Evolutionary conservation across 2,329 filamentous ascomycete species (phyloP).

Genomic region (Exophiala oligosperma): DNA sequence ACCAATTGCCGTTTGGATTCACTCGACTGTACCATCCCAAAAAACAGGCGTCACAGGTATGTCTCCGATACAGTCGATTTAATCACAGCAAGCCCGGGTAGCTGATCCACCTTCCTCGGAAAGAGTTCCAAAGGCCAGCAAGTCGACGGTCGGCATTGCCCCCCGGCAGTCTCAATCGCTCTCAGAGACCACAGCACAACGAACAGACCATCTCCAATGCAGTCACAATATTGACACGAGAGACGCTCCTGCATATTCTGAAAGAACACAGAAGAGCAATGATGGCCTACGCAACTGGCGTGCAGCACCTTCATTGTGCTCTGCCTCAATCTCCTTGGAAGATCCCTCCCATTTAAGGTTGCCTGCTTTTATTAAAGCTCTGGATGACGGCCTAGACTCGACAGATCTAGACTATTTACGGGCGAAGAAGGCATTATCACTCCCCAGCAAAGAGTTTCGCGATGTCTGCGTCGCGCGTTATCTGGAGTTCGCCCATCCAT

Average conservation of each 20-base stretch:
- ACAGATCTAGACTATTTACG: constrained; percentile 82
- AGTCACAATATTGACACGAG: background rate
- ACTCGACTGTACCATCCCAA: background rate
- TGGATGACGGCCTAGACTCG: constrained; percentile 71
- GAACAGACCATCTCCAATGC: too few species aligned
- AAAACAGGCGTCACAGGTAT: constrained; percentile 7
- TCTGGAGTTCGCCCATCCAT: constrained; percentile 2
- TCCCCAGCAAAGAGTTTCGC: constrained; percentile 69
- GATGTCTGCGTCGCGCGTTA: constrained; percentile 49
- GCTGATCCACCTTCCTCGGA: background rate
- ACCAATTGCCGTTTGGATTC: constrained; percentile 7
- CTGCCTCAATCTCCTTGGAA: background rate
- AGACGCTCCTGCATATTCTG: background rate
- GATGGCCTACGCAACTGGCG: background rate
- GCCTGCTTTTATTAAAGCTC: constrained; percentile 37
- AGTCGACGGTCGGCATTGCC: background rate
- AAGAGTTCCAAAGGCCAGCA: background rate
- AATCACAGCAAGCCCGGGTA: background rate
- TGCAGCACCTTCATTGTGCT: background rate
- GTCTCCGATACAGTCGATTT: background rate
- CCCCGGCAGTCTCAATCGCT: too few species aligned
- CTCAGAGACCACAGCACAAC: too few species aligned
- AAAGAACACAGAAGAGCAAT: background rate
- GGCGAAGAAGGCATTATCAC: constrained; percentile 67
- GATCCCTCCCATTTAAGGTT: background rate